Conservation (phyloP, 2,329 filamentous ascomycete genomes). For the Gyromitra esculenta region DNA sequence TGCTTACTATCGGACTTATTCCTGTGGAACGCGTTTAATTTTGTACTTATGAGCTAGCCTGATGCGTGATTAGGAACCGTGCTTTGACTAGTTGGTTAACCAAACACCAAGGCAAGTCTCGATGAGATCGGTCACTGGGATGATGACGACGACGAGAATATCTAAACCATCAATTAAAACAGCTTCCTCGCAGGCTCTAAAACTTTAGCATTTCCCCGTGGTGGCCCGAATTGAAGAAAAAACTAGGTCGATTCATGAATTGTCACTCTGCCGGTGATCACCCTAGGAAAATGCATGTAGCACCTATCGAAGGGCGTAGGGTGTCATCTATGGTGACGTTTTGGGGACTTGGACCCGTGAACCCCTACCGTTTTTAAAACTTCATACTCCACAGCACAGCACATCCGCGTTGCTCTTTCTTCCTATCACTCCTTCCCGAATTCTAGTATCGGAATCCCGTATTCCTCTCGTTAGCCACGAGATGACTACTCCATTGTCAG, state of each 20-base stretch:
- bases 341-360: background rate
- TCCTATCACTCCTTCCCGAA: background rate
- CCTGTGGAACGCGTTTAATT: background rate
- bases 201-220: background rate
- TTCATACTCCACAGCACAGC: background rate
- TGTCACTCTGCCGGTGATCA: conserved; percentile 9
- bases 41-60: background rate
- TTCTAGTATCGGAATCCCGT: background rate
- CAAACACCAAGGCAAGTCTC: background rate
- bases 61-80: background rate
- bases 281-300: conserved; percentile 2
- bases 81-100: background rate
- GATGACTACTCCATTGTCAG: conserved; percentile 17
- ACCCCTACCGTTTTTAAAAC: background rate
- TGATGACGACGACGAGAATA: background rate
- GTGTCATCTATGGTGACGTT: background rate
- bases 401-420: background rate
- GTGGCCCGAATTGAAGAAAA: background rate
- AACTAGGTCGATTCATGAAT: background rate
- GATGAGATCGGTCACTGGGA: background rate
- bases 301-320: background rate
- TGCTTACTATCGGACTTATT: background rate
- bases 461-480: background rate
- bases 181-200: background rate
- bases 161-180: background rate